Conservation (phyloP, 257 asterid genomes). For the Parsonsia alboflavescens region DNA sequence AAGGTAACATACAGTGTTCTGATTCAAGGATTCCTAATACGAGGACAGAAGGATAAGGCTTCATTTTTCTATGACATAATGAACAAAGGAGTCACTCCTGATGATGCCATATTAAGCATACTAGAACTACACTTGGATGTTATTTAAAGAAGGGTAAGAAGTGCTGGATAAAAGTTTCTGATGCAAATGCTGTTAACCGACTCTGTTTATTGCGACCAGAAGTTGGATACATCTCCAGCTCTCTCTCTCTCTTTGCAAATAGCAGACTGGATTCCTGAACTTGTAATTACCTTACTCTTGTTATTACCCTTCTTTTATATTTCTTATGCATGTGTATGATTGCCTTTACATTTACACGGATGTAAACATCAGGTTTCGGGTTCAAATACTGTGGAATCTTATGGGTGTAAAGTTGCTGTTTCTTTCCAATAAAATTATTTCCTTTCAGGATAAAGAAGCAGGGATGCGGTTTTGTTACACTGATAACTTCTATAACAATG, state of each 20-base stretch:
- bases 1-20: conserved; percentile 41
- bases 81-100: conserved; percentile 30
- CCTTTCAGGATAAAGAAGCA: neutral
- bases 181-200: neutral
- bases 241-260: neutral
- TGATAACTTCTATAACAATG: neutral
- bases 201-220: neutral
- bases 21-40: conserved; percentile 34
- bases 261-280: neutral
- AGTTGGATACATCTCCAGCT: neutral
- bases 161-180: neutral
- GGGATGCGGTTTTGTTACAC: neutral
- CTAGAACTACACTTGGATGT: neutral
- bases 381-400: neutral
- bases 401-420: neutral
- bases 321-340: neutral
- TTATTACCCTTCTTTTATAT: neutral
- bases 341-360: neutral
- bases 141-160: neutral
- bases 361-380: neutral
- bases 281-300: neutral
- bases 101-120: conserved; percentile 2
- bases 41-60: conserved; percentile 33
- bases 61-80: conserved; percentile 28
- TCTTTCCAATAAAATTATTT: neutral